A percentile compares a stretch with the other conserved stretches of the same genome.
These are phyloP conservation scores for Acacia acuminata DNA, from an alignment of 306 rosid genomes.

Conservation along the genomic window DNA sequence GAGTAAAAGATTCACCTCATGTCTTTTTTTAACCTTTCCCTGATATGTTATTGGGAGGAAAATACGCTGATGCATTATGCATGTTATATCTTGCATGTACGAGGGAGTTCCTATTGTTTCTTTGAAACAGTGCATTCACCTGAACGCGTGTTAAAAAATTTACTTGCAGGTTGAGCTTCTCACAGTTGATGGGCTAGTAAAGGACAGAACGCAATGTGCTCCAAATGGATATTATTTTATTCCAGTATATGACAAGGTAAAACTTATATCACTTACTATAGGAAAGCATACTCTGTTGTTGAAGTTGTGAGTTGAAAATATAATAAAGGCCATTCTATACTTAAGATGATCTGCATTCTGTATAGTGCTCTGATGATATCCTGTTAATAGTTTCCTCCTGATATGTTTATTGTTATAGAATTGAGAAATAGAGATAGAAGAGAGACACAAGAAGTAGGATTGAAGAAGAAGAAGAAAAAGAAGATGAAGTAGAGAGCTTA, in stretches of 20 bases:
- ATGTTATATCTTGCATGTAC: not conserved
- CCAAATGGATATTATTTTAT: constrained; percentile 99
- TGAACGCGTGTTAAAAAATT: constrained; percentile 11
- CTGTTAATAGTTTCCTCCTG: not conserved
- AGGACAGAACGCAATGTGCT: constrained; percentile 96
- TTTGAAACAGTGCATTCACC: not conserved
- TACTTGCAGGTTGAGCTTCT: constrained; percentile 87
- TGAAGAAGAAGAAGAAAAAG: too few species aligned
- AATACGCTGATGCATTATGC: not conserved
- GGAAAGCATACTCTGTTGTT: constrained; percentile 16
- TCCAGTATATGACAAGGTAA: constrained; percentile 98
- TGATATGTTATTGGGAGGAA: not conserved
- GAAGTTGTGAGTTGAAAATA: constrained; percentile 1
- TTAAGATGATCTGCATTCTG: not conserved
- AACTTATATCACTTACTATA: constrained; percentile 23
- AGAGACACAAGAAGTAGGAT: too few species aligned
- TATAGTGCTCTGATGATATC: not conserved
- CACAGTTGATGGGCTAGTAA: constrained; percentile 86
- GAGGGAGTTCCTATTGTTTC: constrained; percentile 16
- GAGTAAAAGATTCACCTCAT: not conserved
- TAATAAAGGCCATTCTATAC: not conserved
- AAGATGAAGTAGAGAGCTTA: too few species aligned
- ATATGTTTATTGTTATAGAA: too few species aligned
- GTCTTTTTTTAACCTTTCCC: not conserved
- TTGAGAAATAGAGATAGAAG: too few species aligned